Conservation (phyloP, 768 basidiomycete genomes). For the Tulasnella sp. region DNA sequence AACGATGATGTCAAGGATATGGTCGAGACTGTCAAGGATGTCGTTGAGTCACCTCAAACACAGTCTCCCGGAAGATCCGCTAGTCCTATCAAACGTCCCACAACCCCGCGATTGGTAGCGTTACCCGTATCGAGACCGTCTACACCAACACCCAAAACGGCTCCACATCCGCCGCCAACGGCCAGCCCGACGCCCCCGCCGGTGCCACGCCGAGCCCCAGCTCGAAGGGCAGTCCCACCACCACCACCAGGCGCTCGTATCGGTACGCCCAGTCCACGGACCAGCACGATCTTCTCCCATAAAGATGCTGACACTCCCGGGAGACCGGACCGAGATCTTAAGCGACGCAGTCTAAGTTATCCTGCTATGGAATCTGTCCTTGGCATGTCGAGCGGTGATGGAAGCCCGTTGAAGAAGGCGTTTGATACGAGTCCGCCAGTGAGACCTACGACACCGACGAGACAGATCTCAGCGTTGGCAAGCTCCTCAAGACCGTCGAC, state of each 20-base stretch:
- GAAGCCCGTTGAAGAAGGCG: neutral
- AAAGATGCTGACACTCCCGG: neutral
- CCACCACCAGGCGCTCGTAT: neutral
- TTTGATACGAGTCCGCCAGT: no score
- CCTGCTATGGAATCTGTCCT: neutral
- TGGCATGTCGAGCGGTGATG: neutral
- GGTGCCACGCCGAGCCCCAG: conserved; percentile 23
- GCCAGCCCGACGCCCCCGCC: conserved; percentile 21
- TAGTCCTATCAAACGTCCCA: conserved; percentile 13
- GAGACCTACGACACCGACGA: neutral
- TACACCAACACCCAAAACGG: conserved; percentile 8
- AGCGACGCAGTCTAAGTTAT: neutral
- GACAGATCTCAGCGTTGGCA: neutral
- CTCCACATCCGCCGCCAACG: neutral
- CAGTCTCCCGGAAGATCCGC: neutral
- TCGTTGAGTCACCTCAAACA: no score
- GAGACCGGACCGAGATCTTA: neutral
- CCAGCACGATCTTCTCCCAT: neutral
- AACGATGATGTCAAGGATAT: conserved; percentile 16
- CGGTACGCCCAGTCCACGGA: neutral
- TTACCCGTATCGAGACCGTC: conserved; percentile 21
- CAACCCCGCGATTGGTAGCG: conserved; percentile 22
- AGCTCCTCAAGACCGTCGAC: neutral
- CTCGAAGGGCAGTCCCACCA: conserved; percentile 15
- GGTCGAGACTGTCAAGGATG: conserved; percentile 2